A percentile compares a stretch with the other conserved stretches of the same genome.
These are phyloP conservation scores for Chaetoceros muelleri DNA, from an alignment of 108 stramenopile genomes.

Conservation along the genomic window DNA sequence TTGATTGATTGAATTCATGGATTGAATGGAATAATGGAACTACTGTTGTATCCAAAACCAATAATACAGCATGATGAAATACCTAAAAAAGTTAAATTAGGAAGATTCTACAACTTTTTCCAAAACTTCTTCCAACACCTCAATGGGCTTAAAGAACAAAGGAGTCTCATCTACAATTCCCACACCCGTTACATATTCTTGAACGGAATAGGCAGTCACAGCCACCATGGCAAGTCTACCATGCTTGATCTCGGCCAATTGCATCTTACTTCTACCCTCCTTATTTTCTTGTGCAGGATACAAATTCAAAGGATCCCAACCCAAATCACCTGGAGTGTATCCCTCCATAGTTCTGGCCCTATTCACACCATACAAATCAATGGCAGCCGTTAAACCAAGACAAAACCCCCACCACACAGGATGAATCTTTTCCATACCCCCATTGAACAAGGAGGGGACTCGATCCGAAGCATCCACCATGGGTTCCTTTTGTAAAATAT, in stretches of 20 bases:
- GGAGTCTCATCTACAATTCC: conserved; percentile 73
- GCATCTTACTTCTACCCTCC: conserved; percentile 47
- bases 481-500: conserved; percentile 29
- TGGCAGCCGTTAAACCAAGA: conserved; percentile 57
- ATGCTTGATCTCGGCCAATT: conserved; percentile 81
- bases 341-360: conserved; percentile 19
- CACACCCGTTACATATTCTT: conserved; percentile 43
- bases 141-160: conserved; percentile 43
- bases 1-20: no score
- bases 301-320: conserved; percentile 73
- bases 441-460: conserved; percentile 64
- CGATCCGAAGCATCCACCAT: conserved; percentile 47
- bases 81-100: no score
- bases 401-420: conserved; percentile 71
- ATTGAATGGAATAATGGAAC: no score
- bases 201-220: conserved; percentile 44
- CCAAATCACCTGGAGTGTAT: conserved; percentile 67
- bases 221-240: conserved; percentile 78
- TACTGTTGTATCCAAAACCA: no score
- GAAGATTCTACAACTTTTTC: no score
- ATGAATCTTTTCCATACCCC: conserved; percentile 52
- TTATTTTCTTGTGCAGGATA: conserved; percentile 51
- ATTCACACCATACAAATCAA: conserved; percentile 50
- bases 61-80: no score
- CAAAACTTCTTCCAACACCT: conserved; percentile 18